Percentiles rank a stretch among this genome's conserved stretches.
phyloP scores from a whole-genome alignment of 805 yeast genomes.

The Kregervanrija delftensis region DNA sequence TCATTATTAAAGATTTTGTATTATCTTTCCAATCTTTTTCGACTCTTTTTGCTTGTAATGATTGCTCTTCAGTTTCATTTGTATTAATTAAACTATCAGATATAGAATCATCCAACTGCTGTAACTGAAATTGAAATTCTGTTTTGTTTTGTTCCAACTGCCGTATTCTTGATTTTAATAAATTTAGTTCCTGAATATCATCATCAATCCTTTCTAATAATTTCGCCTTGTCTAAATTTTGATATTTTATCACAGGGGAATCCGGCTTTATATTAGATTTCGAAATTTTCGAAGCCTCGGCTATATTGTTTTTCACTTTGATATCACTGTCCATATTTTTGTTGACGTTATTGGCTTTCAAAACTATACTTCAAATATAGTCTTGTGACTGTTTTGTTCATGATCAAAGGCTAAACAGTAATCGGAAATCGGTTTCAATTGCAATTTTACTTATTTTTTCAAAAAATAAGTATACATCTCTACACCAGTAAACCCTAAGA shows the following conservation, averaged over 20 bases:
- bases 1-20: constrained; percentile 14
- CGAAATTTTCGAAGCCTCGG: background rate
- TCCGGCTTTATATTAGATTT: constrained; percentile 1
- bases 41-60: background rate
- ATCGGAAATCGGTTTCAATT: no score
- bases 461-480: no score
- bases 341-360: no score
- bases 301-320: no score
- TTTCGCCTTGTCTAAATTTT: constrained; percentile 26
- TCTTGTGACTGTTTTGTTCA: no score
- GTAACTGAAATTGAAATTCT: background rate
- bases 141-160: constrained; percentile 12
- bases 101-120: no score
- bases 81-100: background rate
- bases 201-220: constrained; percentile 36
- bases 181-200: constrained; percentile 35
- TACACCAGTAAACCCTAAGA: no score
- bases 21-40: constrained; percentile 18
- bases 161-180: constrained; percentile 26
- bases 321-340: no score
- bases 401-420: no score
- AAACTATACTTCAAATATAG: no score
- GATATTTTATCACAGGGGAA: constrained; percentile 11
- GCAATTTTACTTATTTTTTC: no score
- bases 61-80: background rate